Conservation (phyloP, 2,329 filamentous ascomycete species). For the Calonectria pauciramosa region DNA sequence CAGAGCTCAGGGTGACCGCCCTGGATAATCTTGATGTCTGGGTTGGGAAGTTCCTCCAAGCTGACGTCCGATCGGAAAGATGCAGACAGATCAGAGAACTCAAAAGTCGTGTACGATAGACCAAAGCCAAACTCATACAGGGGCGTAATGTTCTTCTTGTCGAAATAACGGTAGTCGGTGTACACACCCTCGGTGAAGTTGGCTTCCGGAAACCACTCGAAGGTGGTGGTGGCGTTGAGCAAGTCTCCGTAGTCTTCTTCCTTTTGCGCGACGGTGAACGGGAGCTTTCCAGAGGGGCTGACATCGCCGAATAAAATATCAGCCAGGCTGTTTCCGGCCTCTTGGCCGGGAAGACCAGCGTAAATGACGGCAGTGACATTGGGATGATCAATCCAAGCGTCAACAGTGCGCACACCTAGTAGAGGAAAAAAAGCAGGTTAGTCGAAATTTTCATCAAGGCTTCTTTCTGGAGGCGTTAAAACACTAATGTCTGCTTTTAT, state of each 20-base stretch:
- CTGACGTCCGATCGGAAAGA: slow-evolving; percentile 72
- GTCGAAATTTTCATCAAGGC: too few relatives aligned
- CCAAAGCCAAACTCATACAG: slow-evolving; percentile 88
- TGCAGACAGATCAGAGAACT: slow-evolving; percentile 79
- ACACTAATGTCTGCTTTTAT: too few relatives aligned
- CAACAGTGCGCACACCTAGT: slow-evolving; percentile 69
- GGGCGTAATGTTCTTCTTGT: slow-evolving; percentile 63
- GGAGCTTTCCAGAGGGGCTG: slow-evolving; percentile 74
- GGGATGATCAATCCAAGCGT: slow-evolving; percentile 80
- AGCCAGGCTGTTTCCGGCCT: slow-evolving; percentile 83
- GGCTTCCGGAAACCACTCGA: slow-evolving; percentile 74
- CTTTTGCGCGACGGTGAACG: background rate
- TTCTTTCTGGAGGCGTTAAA: too few relatives aligned
- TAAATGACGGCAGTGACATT: slow-evolving; percentile 89
- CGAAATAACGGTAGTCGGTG: slow-evolving; percentile 79
- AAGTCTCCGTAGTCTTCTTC: slow-evolving; percentile 70
- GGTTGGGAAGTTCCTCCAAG: slow-evolving; percentile 69
- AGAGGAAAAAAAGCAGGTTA: too few relatives aligned
- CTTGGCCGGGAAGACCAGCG: slow-evolving; percentile 85
- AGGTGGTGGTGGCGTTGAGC: slow-evolving; percentile 78
- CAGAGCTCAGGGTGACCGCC: slow-evolving; percentile 77
- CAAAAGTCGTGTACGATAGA: slow-evolving; percentile 84
- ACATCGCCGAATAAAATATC: slow-evolving; percentile 88
- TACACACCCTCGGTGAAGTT: slow-evolving; percentile 85
- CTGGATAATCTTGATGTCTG: slow-evolving; percentile 62